These are phyloP conservation scores for Amaranthus tricolor DNA, from an alignment of 179 eudicot species.

Conservation along the genomic window DNA sequence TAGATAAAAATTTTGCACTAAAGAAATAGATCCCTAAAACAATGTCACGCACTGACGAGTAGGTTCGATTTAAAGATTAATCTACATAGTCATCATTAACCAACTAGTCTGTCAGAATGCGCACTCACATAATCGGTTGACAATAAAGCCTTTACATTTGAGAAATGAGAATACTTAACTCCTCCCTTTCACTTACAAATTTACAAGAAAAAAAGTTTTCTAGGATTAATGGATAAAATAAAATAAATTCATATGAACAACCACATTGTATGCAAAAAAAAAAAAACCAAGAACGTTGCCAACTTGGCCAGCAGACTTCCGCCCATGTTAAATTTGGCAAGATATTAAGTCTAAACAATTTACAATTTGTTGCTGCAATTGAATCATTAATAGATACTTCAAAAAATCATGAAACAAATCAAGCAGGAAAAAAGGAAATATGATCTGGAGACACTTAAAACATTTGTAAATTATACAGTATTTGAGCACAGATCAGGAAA, in stretches of 20 bases:
- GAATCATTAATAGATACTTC: background rate
- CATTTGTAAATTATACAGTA: background rate
- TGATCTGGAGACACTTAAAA: background rate
- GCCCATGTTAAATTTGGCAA: background rate
- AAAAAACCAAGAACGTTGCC: background rate
- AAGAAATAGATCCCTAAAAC: too few species aligned
- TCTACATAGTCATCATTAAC: too few species aligned
- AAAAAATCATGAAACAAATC: background rate
- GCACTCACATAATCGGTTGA: too few species aligned
- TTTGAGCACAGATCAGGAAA: background rate
- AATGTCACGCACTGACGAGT: too few species aligned
- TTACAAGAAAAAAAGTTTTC: too few species aligned
- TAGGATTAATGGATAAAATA: too few species aligned
- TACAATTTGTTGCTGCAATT: background rate
- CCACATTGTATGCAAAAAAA: background rate
- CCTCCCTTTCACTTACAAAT: too few species aligned
- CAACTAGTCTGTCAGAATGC: too few species aligned
- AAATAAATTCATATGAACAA: background rate
- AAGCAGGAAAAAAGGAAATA: background rate
- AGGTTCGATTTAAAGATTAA: too few species aligned
- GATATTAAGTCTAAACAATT: conserved; percentile 4
- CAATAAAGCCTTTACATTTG: too few species aligned
- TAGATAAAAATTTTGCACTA: too few species aligned
- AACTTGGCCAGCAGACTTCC: background rate
- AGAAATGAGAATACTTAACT: too few species aligned